These are phyloP conservation scores for Blastobotrys peoriensis DNA, from an alignment of 805 yeast genomes.

Conservation along the genomic window DNA sequence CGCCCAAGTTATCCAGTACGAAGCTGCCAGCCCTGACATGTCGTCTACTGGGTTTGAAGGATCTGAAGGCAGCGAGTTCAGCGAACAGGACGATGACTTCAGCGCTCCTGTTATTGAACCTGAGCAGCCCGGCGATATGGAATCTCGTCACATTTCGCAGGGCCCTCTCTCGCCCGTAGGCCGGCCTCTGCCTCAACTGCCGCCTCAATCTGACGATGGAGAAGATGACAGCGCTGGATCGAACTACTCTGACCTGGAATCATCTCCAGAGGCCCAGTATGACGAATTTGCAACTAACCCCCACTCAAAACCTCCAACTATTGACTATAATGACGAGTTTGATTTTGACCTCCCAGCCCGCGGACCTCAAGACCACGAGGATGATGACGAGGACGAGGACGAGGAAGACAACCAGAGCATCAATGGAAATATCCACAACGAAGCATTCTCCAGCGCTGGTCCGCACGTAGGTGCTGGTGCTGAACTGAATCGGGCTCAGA, in stretches of 20 bases:
- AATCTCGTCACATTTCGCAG: neutral
- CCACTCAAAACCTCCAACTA: conserved; percentile 3
- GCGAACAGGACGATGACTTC: conserved; percentile 8
- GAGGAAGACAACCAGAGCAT: neutral
- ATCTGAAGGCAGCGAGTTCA: conserved; percentile 1
- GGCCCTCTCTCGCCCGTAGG: neutral
- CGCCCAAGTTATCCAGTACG: conserved; percentile 23
- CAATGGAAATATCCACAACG: neutral
- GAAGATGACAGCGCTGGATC: neutral
- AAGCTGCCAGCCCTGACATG: conserved; percentile 20
- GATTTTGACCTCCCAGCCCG: neutral
- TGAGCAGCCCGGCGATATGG: neutral
- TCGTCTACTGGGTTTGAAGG: conserved; percentile 4
- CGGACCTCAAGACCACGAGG: neutral
- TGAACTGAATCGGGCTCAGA: neutral
- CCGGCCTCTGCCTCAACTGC: conserved; percentile 21
- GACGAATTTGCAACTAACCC: no score
- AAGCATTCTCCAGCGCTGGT: neutral
- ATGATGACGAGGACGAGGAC: neutral
- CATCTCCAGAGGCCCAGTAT: no score
- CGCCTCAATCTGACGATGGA: conserved; percentile 6
- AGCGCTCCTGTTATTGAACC: conserved; percentile 22
- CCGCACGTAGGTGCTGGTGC: neutral
- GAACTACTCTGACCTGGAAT: neutral
- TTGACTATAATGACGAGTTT: neutral